phyloP scores from a whole-genome alignment of 169 alveolate genomes.

The Cryptosporidium meleagridis region DNA sequence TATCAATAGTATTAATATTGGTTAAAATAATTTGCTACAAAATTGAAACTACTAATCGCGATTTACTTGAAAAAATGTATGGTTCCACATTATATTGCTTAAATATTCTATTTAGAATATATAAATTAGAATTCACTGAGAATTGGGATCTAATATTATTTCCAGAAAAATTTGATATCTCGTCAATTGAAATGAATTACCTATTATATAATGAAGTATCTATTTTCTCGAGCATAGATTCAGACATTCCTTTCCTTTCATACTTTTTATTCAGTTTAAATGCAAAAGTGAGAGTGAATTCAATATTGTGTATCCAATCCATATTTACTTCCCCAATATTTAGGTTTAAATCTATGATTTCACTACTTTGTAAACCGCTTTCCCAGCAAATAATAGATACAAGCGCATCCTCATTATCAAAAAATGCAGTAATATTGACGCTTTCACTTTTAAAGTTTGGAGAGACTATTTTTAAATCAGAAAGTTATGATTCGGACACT shows the following conservation, averaged over 20 bases:
- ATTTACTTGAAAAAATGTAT: constrained; percentile 6
- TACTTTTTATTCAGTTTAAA: constrained; percentile 33
- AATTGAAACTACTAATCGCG: background rate
- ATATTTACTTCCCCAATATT: constrained; percentile 60
- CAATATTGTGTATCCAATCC: constrained; percentile 54
- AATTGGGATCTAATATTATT: constrained; percentile 58
- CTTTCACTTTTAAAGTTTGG: constrained; percentile 13
- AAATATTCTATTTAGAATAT: constrained; percentile 12
- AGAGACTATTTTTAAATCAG: constrained; percentile 1
- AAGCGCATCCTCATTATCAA: constrained; percentile 14
- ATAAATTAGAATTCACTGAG: constrained; percentile 55
- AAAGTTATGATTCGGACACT: constrained; percentile 10
- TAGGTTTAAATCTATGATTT: constrained; percentile 31
- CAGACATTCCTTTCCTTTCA: constrained; percentile 38
- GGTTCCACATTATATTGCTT: constrained; percentile 28
- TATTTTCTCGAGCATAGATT: background rate
- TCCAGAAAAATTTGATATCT: constrained; percentile 10
- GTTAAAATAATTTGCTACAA: background rate
- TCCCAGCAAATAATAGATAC: constrained; percentile 1
- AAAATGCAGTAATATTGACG: constrained; percentile 2
- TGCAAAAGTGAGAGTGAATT: constrained; percentile 11
- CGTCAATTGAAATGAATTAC: background rate
- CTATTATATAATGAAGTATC: background rate
- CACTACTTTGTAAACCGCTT: background rate
- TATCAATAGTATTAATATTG: constrained; percentile 50